phyloP scores from a whole-genome alignment of 2,329 filamentous ascomycete genomes.

The Plenodomus biglobosus region DNA sequence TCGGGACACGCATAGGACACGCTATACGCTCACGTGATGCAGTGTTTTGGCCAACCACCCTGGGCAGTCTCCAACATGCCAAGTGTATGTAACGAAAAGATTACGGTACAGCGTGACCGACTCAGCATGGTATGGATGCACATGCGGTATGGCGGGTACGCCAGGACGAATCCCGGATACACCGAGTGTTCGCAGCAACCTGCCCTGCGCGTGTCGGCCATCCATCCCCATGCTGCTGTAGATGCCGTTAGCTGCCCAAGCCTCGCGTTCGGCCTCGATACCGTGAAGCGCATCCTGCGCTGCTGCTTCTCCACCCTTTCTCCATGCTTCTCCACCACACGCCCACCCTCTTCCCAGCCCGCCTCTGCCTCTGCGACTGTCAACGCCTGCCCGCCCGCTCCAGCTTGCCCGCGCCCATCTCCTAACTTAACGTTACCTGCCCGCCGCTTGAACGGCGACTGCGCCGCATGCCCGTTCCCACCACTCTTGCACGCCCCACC shows the following conservation, averaged over 20 bases:
- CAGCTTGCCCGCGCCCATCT: slow-evolving; percentile 7
- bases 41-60: too few species aligned
- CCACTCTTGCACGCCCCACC: slow-evolving; percentile 10
- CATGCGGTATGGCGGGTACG: background rate
- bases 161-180: background rate
- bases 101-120: too few species aligned
- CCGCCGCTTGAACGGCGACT: slow-evolving; percentile 8
- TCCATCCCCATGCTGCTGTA: background rate
- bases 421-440: too few species aligned
- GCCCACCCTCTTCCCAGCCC: background rate
- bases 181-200: background rate
- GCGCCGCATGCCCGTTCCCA: slow-evolving; percentile 18
- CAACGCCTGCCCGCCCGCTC: background rate
- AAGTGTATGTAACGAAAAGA: too few species aligned
- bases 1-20: too few species aligned
- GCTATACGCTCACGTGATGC: too few species aligned
- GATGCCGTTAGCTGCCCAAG: slow-evolving; percentile 2
- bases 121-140: background rate
- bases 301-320: slow-evolving; percentile 5
- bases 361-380: slow-evolving; percentile 7
- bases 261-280: slow-evolving; percentile 11
- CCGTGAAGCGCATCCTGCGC: slow-evolving; percentile 8
- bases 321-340: slow-evolving; percentile 10
- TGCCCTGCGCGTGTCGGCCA: background rate
- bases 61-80: too few species aligned